Percentiles rank a stretch among this genome's conserved stretches.
These are phyloP conservation scores for Alternaria solani DNA, from an alignment of 2,329 filamentous ascomycete species.

Conservation along the genomic window DNA sequence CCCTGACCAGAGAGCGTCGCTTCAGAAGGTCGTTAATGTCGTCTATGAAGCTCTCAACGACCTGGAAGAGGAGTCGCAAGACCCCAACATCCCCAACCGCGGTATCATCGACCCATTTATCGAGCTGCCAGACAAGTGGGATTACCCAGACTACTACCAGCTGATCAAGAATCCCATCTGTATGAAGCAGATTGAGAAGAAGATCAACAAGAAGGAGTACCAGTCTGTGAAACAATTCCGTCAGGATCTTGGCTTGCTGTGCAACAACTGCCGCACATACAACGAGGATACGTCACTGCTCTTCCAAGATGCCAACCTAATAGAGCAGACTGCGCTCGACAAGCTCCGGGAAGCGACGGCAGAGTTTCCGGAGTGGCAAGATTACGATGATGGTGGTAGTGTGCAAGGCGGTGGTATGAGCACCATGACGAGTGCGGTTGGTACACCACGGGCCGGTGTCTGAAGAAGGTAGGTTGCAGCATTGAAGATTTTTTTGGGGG, in stretches of 20 bases:
- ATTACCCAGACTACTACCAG: slow-evolving; percentile 94
- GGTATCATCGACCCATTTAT: slow-evolving; percentile 94
- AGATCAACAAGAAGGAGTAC: slow-evolving; percentile 97
- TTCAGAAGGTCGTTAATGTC: slow-evolving; percentile 80
- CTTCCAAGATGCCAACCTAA: slow-evolving; percentile 89
- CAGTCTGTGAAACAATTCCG: slow-evolving; percentile 79
- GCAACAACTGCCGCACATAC: slow-evolving; percentile 91
- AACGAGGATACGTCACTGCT: slow-evolving; percentile 95
- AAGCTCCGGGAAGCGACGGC: slow-evolving; percentile 64
- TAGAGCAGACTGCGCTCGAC: slow-evolving; percentile 70
- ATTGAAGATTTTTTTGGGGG: not conserved
- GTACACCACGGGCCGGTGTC: slow-evolving; percentile 38
- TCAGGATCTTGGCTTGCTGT: slow-evolving; percentile 83
- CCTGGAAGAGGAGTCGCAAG: slow-evolving; percentile 77
- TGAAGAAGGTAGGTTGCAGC: slow-evolving; percentile 20
- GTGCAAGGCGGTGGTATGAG: slow-evolving; percentile 59
- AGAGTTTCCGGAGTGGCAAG: slow-evolving; percentile 64
- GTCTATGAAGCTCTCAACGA: slow-evolving; percentile 84
- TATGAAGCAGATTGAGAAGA: slow-evolving; percentile 93
- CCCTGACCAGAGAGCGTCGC: slow-evolving; percentile 73
- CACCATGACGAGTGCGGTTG: slow-evolving; percentile 44
- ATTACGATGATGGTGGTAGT: slow-evolving; percentile 63
- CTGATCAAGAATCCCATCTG: slow-evolving; percentile 92
- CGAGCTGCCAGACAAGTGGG: slow-evolving; percentile 84
- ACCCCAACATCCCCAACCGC: slow-evolving; percentile 68